A percentile compares a stretch with the other conserved stretches of the same genome.
phyloP scores from a whole-genome alignment of 164 flowering plant genomes.

The Piper betle region DNA sequence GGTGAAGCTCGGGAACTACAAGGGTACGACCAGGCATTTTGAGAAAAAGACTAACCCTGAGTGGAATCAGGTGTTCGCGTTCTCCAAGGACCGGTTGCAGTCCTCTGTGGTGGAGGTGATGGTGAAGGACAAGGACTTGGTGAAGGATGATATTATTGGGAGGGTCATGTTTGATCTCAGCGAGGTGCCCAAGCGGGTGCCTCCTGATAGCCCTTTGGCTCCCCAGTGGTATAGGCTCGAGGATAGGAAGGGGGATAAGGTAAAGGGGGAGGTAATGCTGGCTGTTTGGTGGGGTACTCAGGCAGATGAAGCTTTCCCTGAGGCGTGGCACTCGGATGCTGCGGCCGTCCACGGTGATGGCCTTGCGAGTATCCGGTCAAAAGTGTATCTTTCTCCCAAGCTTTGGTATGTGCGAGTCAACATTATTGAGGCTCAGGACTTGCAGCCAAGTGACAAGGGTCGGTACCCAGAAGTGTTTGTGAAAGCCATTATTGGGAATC shows the following conservation, averaged over 20 bases:
- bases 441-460: conserved; percentile 19
- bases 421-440: conserved; percentile 46
- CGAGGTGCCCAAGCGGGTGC: conserved; percentile 44
- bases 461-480: conserved; percentile 27
- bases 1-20: too few relatives aligned
- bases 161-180: conserved; percentile 25
- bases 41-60: conserved; percentile 22
- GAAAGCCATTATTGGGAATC: conserved; percentile 23
- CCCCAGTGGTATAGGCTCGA: conserved; percentile 50
- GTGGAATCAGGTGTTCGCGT: conserved; percentile 69
- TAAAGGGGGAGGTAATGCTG: conserved; percentile 40
- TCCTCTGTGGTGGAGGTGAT: conserved; percentile 55
- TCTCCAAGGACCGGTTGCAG: conserved; percentile 75
- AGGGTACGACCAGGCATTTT: too few relatives aligned
- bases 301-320: conserved; percentile 39
- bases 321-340: conserved; percentile 25
- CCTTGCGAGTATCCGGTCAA: conserved; percentile 23
- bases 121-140: conserved; percentile 58
- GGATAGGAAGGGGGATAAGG: conserved; percentile 25
- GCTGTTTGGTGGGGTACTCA: conserved; percentile 66
- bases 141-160: conserved; percentile 37
- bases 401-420: conserved; percentile 49
- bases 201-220: conserved; percentile 53
- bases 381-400: conserved; percentile 50
- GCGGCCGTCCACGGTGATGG: conserved; percentile 20